Conservation (phyloP, 768 basidiomycete species). For the Boletus pseudopeckii region DNA sequence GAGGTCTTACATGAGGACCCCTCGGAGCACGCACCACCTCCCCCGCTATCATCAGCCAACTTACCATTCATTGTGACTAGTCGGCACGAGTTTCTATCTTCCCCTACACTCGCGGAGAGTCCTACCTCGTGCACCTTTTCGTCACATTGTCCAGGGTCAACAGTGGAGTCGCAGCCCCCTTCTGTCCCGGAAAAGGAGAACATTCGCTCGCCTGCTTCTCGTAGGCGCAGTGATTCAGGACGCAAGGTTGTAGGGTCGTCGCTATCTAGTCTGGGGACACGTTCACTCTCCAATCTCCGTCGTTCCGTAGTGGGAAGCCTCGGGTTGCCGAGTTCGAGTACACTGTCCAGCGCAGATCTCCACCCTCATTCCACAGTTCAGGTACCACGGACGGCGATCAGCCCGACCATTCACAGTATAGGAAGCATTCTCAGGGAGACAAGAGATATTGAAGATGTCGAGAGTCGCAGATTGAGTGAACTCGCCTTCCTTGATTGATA, state of each 20-base stretch:
- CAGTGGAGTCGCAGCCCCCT: constrained; percentile 9
- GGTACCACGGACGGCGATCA: constrained; percentile 40
- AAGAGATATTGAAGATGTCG: constrained; percentile 59
- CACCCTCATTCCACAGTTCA: constrained; percentile 21
- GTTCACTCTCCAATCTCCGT: constrained; percentile 44
- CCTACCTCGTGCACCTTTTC: constrained; percentile 26
- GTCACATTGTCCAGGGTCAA: constrained; percentile 15
- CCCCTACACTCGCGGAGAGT: constrained; percentile 18
- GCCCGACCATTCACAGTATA: constrained; percentile 56
- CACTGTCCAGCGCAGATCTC: constrained; percentile 26
- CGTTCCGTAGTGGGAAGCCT: constrained; percentile 41
- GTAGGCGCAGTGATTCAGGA: constrained; percentile 18
- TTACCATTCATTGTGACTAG: constrained; percentile 23
- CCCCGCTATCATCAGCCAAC: not conserved
- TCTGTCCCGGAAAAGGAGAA: constrained; percentile 15
- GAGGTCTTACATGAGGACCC: constrained; percentile 33
- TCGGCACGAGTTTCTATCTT: constrained; percentile 3
- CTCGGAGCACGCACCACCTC: constrained; percentile 15
- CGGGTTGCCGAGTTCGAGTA: constrained; percentile 15
- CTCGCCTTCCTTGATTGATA: constrained; percentile 56
- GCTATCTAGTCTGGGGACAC: constrained; percentile 31
- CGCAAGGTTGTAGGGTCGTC: constrained; percentile 2
- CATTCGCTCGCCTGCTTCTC: constrained; percentile 1
- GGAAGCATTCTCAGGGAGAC: constrained; percentile 56
- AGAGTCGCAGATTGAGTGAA: constrained; percentile 67